Base-by-base conservation (phyloP, 108 stramenopile species). In the Epithemia pelagica region DNA sequence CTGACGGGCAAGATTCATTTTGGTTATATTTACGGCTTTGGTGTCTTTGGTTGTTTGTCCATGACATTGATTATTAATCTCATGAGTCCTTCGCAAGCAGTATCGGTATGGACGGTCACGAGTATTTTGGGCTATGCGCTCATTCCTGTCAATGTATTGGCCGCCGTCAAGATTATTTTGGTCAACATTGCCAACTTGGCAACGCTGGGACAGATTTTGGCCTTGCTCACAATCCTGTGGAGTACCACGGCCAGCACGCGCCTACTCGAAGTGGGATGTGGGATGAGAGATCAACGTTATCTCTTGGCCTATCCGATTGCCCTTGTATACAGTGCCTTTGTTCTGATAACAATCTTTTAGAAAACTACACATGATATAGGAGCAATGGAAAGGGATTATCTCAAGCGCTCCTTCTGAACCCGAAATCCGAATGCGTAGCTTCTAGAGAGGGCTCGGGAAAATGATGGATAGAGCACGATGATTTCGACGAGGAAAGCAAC, bases 271-370 rank as follows among this genome's bases (percentile, higher is more conserved):
- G 69, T 92, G 59, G 93, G 94, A 32, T 94, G 90, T 69, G 78
- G 74, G 22, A 86, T 99, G 87, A 78, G 91, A 60, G 79, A 83
- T 69, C 99, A 99, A 76, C 82, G 98, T 59, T 98, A 90, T 77
- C 79, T 99, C 66, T 88, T 99, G 64, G 96, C 95, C 28, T 99
- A 99, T 78, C 99, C 99, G 1, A 82, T 93, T 59, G 88, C 93
- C 2, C 75, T 99, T 29, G 68, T 99, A 52, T 99, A 98, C 76
- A 90, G 95, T 30, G 91, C 94, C 58, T 99, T 99, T 85, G 97
- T 97, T 37, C 90, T 99, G 59, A 97, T 99, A 67, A 98, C 99
- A 2, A 94, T 99, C 46, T 98, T 98, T 79, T 99, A 82, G 82
- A 7, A 58, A 23, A 27, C 18, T 20, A 52, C 15, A 19, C 52